A percentile compares a stretch with the other conserved stretches of the same genome.
Conservation (phyloP, 306 rosid species). For the Medicago arabica region DNA sequence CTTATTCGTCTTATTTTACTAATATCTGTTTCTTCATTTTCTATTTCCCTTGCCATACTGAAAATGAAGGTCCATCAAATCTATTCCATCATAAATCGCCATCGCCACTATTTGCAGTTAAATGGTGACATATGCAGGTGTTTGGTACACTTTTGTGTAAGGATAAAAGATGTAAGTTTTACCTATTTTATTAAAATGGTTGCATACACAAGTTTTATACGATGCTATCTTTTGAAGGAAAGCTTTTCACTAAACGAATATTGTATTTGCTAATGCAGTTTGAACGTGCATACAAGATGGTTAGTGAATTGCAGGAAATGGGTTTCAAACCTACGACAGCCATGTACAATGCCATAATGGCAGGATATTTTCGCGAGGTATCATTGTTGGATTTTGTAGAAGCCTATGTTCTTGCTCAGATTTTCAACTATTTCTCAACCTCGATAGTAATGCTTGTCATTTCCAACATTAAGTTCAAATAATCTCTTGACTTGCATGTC, state of each 20-base stretch:
- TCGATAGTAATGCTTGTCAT: constrained; percentile 28
- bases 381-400: constrained; percentile 40
- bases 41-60: constrained; percentile 30
- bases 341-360: constrained; percentile 88
- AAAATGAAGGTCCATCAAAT: constrained; percentile 65
- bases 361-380: constrained; percentile 93
- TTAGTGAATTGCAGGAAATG: constrained; percentile 58
- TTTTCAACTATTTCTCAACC: constrained; percentile 29
- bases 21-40: constrained; percentile 33
- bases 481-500: constrained; percentile 17
- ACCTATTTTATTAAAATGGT: constrained; percentile 31
- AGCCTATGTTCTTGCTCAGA: constrained; percentile 1
- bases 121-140: constrained; percentile 67
- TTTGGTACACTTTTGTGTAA: constrained; percentile 66
- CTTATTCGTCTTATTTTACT: constrained; percentile 24
- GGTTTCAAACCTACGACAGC: constrained; percentile 50
- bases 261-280: constrained; percentile 59
- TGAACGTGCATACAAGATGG: constrained; percentile 67
- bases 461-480: constrained; percentile 28
- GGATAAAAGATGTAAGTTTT: constrained; percentile 78
- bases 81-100: constrained; percentile 58
- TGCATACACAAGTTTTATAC: constrained; percentile 26
- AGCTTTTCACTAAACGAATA: constrained; percentile 11
- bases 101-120: constrained; percentile 50
- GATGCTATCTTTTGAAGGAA: constrained; percentile 16